Evolutionary conservation across 148 eudicot genomes (phyloP), one percentile per base, ranked within the genome.

Genomic region (Mesembryanthemum crystallinum): DNA sequence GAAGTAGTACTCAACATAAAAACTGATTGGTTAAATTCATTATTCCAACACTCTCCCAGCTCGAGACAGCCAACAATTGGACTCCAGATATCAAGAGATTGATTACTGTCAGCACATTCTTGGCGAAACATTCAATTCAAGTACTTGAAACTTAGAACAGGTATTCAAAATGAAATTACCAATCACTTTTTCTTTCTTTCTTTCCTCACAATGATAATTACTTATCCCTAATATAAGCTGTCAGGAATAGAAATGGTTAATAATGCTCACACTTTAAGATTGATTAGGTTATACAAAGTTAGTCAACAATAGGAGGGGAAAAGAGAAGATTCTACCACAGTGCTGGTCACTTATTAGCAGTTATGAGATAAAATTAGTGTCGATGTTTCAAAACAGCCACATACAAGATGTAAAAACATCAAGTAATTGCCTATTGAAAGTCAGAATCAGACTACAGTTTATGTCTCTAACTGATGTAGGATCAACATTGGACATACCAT

Each of bases 361-460:
- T 24, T n/a, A 7, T 32, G 42, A 23, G 30, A 14, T 11, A 8
- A 39, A 8, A 24, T 0, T 9, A 21, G 11, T 29, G 20, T 27
- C 13, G 18, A 49, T 32, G 39, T 30, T 74, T 59, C 25, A 64
- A 74, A 73, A 30, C 29, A 23, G 43, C 30, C 24, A 6, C 28
- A 63, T 33, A 70, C 9, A 42, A 30, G 15, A 28, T 29, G 15
- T 63, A 28, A 63, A n/a, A 65, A 62, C 21, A 58, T 20, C 42
- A 14, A 62, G 25, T 20, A 17, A 11, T 73, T 39, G 30, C 18
- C 77, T 29, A 58, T 65, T 23, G 1, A 55, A 77, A 17, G 29
- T 77, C 51, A 61, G 35, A 45, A 77, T 24, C 30, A 60, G 49
- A 45, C 27, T 47, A 29, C 71, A 47, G 21, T 61, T 73, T 39